A percentile compares a stretch with the other conserved stretches of the same genome.
phyloP scores from a whole-genome alignment of 192 early-diverging fungal species.

The Linnemannia zychae region DNA sequence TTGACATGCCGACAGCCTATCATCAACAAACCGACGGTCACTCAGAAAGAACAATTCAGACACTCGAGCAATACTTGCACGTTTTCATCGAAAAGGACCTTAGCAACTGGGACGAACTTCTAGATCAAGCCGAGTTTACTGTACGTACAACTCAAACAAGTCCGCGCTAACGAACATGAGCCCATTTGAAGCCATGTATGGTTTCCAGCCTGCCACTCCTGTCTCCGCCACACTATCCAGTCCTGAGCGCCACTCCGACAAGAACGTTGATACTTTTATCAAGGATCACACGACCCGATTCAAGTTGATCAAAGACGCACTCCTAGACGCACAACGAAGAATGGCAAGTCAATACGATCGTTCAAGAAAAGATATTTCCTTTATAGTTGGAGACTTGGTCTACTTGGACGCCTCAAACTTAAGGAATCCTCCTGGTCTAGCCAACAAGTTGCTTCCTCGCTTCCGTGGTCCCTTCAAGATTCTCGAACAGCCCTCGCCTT shows the following conservation, averaged over 20 bases:
- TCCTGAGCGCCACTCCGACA: no score
- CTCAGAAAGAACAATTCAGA: conserved; percentile 53
- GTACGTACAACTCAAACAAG: conserved; percentile 63
- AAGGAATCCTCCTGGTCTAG: not conserved
- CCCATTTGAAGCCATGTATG: conserved; percentile 45
- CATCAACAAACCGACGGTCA: conserved; percentile 63
- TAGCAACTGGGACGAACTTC: conserved; percentile 62
- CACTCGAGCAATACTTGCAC: conserved; percentile 48
- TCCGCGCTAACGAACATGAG: conserved; percentile 31
- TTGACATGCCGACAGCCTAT: conserved; percentile 51
- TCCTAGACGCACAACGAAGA: no score
- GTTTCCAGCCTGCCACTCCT: conserved; percentile 32
- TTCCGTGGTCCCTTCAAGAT: no score
- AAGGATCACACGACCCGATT: not conserved
- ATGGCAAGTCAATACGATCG: no score
- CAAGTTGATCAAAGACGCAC: not conserved
- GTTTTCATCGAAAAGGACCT: conserved; percentile 40
- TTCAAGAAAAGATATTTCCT: not conserved
- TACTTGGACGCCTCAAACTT: not conserved
- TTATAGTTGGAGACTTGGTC: not conserved
- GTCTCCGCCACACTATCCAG: not conserved
- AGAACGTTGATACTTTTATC: no score
- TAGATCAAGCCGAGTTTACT: conserved; percentile 59
- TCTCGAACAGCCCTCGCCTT: no score
- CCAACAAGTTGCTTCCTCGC: no score